Base-by-base conservation (phyloP, 495 filamentous ascomycete genomes). In the Lasiosphaeriaceae sp. region DNA sequence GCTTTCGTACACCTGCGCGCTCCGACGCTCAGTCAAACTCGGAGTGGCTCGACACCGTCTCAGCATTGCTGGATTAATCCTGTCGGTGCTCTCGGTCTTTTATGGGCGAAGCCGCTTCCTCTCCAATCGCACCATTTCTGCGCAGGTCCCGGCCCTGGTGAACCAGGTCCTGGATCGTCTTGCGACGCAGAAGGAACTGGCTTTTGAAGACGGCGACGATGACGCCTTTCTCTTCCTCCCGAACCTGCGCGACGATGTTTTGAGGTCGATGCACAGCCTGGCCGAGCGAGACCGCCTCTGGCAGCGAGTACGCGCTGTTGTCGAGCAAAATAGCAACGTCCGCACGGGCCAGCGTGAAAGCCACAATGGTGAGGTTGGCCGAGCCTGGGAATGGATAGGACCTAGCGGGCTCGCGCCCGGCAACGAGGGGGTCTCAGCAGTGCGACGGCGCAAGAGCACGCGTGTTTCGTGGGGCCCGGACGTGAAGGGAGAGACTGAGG, bases 301-400 rank as follows among this genome's bases (percentile, higher is more conserved):
- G 94, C 77, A 83, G 49, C 83, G 83, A 34, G 94, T 98, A 31
- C 80, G 82, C 54, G 80, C 76, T 22, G 86, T 97, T 43, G 92
- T 98, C 2, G 95, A 97, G 75, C 83, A 83, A 65, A 98, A 98
- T 64, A 86, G 90, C 52, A 98, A 98, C 64, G 89, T 98, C 8
- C 82, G 94, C 34, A 88, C 90, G 0, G 85, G 87, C 22, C 88
- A 94, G 56, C 80, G 92, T 20, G 92, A 97, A 73, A 81, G 86
- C 43, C 79, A 85, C 48, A 88, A 81, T 59, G 94, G 94, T 17
- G 94, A 99, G 67, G 83, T 97, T 50, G 85, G 88, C 14, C 81
- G 90, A 47, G 86, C 89, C 17, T 99, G 94, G 94, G 93, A 96
- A 68, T 99, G 94, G 94, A 92, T 96, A 67, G 94, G 94, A 0